Evolutionary conservation across 208 protist species (phyloP), one percentile per base, ranked within the genome.

Genomic region (Angomonas deanei): DNA sequence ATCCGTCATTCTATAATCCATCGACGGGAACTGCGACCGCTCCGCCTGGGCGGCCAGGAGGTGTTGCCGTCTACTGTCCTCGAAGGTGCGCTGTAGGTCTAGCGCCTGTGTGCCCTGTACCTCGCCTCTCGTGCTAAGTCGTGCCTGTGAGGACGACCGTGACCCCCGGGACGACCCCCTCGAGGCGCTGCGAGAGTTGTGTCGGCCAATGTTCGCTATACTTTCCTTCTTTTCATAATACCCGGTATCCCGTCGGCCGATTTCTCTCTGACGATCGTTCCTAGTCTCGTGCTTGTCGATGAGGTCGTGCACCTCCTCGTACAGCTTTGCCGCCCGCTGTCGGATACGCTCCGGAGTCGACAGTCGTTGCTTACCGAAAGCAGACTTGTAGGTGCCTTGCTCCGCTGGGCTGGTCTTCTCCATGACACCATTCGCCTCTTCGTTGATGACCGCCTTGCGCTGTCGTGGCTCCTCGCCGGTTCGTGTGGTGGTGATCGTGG

Each of bases 291-390:
- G 68, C 4, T 76, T 80, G 24, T 82, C 64, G 8, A 83, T 76
- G 28, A 93, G 66, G 8, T 80, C 73, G 58, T 88, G 76, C 24
- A 93, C 65, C 54, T 93, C 82, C 28, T 69, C 62, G 60, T 90
- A 84, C 10, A 93, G 66, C 31, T 53, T 32, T 21, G 68, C 65
- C 24, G 86, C 78, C 24, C 56, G 62, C 30, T 60, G 57, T 21
- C 83, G 82, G 30, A 93, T 82, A 33, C 78, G 74, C 56, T 93
- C 86, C 0, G 86, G 68, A 0, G 86, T 88, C 32, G 74, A 65
- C 4, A 81, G 31, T 0, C 74, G 19, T 30, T 56, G 26, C 50
- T 33, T 58, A 6, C 2, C 36, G 28, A 39, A 21, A 5, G 53
- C 3, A 4, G 5, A 38, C 53, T 39, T 31, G 8, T 31, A 42